Conservation (phyloP, 208 protist genomes). For the Tritrichomonas musculus region DNA sequence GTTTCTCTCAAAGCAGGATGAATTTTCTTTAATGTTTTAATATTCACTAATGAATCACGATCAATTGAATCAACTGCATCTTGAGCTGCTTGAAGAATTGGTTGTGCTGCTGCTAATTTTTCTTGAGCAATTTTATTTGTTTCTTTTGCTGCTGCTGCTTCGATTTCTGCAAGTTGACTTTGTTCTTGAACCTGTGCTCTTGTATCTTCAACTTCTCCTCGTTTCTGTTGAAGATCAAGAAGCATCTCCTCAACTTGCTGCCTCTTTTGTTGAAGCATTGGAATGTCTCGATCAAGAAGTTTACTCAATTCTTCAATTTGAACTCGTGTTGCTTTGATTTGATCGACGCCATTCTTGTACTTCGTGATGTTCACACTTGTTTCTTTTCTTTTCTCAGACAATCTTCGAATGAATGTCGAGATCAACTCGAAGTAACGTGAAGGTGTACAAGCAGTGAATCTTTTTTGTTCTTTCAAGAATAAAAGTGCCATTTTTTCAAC, state of each 20-base stretch:
- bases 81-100: background rate
- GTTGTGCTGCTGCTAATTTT: background rate
- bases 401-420: slow-evolving; percentile 84
- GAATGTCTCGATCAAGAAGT: background rate
- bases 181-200: background rate
- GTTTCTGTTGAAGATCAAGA: background rate
- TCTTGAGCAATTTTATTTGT: slow-evolving; percentile 5
- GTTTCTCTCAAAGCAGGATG: background rate
- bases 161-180: background rate
- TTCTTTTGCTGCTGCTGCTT: background rate
- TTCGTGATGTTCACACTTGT: background rate
- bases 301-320: background rate
- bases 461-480: slow-evolving; percentile 80
- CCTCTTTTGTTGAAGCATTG: background rate
- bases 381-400: slow-evolving; percentile 75
- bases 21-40: slow-evolving; percentile 10
- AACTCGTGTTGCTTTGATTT: background rate
- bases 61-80: slow-evolving; percentile 26
- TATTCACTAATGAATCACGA: background rate
- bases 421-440: slow-evolving; percentile 97
- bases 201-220: background rate
- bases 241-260: background rate
- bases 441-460: slow-evolving; percentile 93
- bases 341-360: background rate
- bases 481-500: slow-evolving; percentile 80